phyloP scores from a whole-genome alignment of 2,329 filamentous ascomycete genomes.

The Colletotrichum trifolii region DNA sequence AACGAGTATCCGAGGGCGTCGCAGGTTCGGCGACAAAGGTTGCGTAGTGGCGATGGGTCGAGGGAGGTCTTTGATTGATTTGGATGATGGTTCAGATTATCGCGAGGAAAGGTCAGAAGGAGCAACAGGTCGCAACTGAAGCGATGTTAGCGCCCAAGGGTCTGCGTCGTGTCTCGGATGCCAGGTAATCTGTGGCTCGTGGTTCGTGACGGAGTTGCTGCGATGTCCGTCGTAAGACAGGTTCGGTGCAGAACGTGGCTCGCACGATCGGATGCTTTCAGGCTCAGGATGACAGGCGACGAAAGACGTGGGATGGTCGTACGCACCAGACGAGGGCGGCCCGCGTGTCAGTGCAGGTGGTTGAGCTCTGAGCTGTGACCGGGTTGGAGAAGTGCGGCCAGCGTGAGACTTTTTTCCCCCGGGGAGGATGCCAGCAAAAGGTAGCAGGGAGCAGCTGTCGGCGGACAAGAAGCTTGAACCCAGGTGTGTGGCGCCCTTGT shows the following conservation, averaged over 20 bases:
- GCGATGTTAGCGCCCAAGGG: background rate
- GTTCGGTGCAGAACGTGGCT: slow-evolving; percentile 8
- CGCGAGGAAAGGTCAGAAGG: slow-evolving; percentile 17
- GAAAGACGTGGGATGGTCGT: background rate
- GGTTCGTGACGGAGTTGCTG: background rate
- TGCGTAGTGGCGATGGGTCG: background rate
- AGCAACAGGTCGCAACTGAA: slow-evolving; percentile 25
- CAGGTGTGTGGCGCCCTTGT: background rate
- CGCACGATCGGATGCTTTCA: slow-evolving; percentile 7
- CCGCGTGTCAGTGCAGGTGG: slow-evolving; percentile 14
- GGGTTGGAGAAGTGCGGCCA: slow-evolving; percentile 1
- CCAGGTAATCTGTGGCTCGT: background rate
- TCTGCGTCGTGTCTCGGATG: slow-evolving; percentile 21
- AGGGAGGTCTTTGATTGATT: background rate
- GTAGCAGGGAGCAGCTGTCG: slow-evolving; percentile 27
- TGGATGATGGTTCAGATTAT: slow-evolving; percentile 30
- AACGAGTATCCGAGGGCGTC: background rate
- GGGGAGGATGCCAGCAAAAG: no score
- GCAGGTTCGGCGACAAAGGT: slow-evolving; percentile 5
- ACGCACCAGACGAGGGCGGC: no score
- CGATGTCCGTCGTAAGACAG: slow-evolving; percentile 10
- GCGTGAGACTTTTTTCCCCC: background rate
- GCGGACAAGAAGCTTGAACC: slow-evolving; percentile 26
- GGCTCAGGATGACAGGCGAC: background rate
- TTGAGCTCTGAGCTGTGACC: background rate